Conservation (phyloP, 2,329 filamentous ascomycete genomes). For the Phyllosticta citribraziliensis region DNA sequence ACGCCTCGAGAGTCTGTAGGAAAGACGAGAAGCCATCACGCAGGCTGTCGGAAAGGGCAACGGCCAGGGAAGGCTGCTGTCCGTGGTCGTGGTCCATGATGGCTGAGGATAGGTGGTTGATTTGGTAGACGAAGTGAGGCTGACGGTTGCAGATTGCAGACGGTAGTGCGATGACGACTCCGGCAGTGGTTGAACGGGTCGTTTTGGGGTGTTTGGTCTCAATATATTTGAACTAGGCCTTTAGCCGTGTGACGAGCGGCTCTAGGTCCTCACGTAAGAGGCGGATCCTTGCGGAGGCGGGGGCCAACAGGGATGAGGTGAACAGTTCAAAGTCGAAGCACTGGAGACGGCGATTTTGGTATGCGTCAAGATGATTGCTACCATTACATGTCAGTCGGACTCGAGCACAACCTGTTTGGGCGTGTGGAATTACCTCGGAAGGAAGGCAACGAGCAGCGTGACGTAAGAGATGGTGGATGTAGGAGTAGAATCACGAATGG, state of each 20-base stretch:
- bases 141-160: not conserved
- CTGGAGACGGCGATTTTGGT: not conserved
- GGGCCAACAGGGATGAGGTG: not conserved
- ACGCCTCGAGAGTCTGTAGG: conserved; percentile 1
- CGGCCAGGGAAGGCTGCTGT: not conserved
- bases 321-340: not conserved
- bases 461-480: not conserved
- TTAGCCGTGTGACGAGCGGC: not conserved
- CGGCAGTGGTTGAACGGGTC: not conserved
- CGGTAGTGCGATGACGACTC: not conserved
- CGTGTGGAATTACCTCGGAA: not conserved
- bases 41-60: conserved; percentile 5
- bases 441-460: not conserved
- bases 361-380: not conserved
- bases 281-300: not conserved
- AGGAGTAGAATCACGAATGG: not conserved
- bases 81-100: conserved; percentile 1
- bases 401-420: not conserved
- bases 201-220: not conserved
- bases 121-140: not conserved
- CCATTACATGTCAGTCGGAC: not conserved
- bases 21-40: conserved; percentile 3
- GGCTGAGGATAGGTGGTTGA: not conserved
- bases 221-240: not conserved
- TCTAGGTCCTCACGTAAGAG: not conserved